Evolutionary conservation across 352 stramenopile species (phyloP).

Genomic region (Phytophthora crassamura): DNA sequence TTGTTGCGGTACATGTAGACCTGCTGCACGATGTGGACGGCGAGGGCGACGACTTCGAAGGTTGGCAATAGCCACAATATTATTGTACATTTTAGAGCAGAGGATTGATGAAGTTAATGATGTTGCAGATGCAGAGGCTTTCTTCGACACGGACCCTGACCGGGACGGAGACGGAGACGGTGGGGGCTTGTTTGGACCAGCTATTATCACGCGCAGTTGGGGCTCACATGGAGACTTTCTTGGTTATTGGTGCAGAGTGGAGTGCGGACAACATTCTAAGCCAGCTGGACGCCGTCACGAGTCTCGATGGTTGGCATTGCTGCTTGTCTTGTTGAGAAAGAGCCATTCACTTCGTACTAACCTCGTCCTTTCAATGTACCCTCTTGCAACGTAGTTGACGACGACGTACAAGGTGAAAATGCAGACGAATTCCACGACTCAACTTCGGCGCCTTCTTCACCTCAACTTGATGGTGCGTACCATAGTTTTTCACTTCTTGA

Average conservation of each 20-base stretch:
- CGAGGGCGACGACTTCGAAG: constrained; percentile 35
- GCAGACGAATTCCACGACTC: constrained; percentile 30
- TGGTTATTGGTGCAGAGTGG: constrained; percentile 16
- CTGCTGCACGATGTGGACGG: constrained; percentile 32
- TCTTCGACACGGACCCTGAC: constrained; percentile 27
- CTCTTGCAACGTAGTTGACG: too few species aligned
- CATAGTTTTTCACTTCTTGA: not conserved
- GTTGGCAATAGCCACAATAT: constrained; percentile 12
- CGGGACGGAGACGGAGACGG: constrained; percentile 23
- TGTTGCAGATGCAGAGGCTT: constrained; percentile 34
- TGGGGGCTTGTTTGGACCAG: not conserved
- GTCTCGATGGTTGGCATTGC: constrained; percentile 29
- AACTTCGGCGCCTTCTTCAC: constrained; percentile 13
- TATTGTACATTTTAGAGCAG: not conserved
- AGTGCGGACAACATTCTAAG: constrained; percentile 45
- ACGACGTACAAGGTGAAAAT: constrained; percentile 22
- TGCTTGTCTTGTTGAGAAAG: not conserved
- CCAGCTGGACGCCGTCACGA: constrained; percentile 43
- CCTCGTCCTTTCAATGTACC: too few species aligned
- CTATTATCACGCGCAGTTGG: not conserved
- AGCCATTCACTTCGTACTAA: too few species aligned
- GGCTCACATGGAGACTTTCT: not conserved
- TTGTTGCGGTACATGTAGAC: constrained; percentile 24
- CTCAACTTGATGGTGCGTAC: constrained; percentile 8
- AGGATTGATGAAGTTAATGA: not conserved